Base-by-base conservation (phyloP, 768 basidiomycete species). In the Hypholoma fasciculare region DNA sequence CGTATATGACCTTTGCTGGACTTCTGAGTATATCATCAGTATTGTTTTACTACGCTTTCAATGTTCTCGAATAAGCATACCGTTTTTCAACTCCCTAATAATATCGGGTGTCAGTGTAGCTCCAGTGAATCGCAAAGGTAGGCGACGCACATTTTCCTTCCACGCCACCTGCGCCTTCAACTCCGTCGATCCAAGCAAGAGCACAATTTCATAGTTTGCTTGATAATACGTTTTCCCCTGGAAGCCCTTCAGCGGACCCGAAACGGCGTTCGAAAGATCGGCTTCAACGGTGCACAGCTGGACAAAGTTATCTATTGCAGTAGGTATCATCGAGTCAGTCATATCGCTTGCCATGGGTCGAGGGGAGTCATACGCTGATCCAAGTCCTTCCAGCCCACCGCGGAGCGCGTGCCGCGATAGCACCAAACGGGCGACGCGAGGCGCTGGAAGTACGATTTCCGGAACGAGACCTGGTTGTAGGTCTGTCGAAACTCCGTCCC, bases 101-200 rank as follows among this genome's bases (percentile, higher is more conserved):
- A 16, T 11, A 20, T 19, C 16, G 19, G 20, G 19, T 6, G 13
- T 42, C 3, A 42, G 40, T 42, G 17, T 19, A 27, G 13, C 14
- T 14, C 40, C 0, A 42, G 11, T 36, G 3, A 26, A 39, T 20
- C 12, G 8, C 38, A 52, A 26, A 34, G 30, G 27, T 19, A 23
- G 26, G 16, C 12, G 13, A 7, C 40, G 81, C 77, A 34, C 30
- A 34, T 34, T 34, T 34, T 34, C 30, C 42, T 60, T 61, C 80
- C 81, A 81, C 27, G 70, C 66, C 56, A 82, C 70, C 39, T 79
- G 73, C 0, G 79, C 81, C 52, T 73, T 74, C 48, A 82, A 62
- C 58, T 82, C 81, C 0, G 80, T 80, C 49, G 76, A 55, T 7
- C 81, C 82, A 49, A 82, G 81, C 16, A 73, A 67, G 12, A 82